Conservation (phyloP, 495 filamentous ascomycete genomes). For the Tuber magnatum region DNA sequence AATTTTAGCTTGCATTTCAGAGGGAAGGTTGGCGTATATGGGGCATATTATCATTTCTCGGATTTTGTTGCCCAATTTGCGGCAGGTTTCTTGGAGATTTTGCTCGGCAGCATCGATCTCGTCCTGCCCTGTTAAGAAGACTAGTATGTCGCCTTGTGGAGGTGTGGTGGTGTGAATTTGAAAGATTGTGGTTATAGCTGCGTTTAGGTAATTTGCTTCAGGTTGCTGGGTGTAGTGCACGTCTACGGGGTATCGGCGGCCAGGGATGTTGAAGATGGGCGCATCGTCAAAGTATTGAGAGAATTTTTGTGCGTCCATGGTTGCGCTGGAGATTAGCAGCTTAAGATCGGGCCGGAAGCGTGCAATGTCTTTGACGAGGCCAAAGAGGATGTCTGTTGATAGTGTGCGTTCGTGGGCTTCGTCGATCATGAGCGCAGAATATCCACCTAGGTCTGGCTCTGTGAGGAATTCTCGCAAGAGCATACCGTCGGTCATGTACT, state of each 20-base stretch:
- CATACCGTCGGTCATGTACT: constrained; percentile 99
- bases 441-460: constrained; percentile 76
- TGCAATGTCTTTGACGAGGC: constrained; percentile 85
- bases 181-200: constrained; percentile 86
- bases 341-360: constrained; percentile 80
- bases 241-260: constrained; percentile 81
- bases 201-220: constrained; percentile 89
- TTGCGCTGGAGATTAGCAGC: constrained; percentile 87
- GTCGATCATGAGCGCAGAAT: constrained; percentile 90
- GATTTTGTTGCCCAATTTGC: constrained; percentile 74
- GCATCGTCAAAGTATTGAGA: constrained; percentile 87
- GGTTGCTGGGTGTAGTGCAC: constrained; percentile 89
- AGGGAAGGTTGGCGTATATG: constrained; percentile 82
- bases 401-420: constrained; percentile 94
- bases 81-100: constrained; percentile 68
- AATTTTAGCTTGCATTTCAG: constrained; percentile 77
- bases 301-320: constrained; percentile 92
- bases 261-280: constrained; percentile 94
- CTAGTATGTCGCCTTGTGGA: constrained; percentile 78
- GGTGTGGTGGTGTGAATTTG: constrained; percentile 79
- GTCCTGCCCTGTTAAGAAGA: constrained; percentile 84
- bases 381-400: constrained; percentile 83
- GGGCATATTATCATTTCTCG: constrained; percentile 79
- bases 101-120: constrained; percentile 82
- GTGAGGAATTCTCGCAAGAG: constrained; percentile 83